Evolutionary conservation across 768 basidiomycete genomes (phyloP).

Genomic region (Mycena filopes): DNA sequence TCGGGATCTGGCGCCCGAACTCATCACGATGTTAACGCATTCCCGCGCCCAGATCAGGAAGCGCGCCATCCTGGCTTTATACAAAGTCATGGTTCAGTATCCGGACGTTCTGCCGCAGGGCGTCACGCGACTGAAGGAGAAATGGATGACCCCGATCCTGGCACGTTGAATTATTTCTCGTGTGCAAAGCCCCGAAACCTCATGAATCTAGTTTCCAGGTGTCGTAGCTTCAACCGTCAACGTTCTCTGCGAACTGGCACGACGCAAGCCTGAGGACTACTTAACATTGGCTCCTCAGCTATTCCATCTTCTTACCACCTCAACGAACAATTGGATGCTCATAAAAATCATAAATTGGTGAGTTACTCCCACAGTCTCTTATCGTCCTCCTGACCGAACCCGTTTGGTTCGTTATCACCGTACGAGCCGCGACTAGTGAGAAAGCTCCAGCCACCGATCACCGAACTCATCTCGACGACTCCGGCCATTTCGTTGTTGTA

Average conservation of each 20-base stretch:
- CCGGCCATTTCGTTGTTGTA: constrained; percentile 95
- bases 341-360: constrained; percentile 97
- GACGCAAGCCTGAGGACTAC: constrained; percentile 82
- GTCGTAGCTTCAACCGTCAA: constrained; percentile 96
- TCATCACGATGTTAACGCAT: constrained; percentile 89
- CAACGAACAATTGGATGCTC: constrained; percentile 99
- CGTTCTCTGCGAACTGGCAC: constrained; percentile 91
- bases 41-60: constrained; percentile 91
- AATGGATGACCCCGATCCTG: constrained; percentile 82
- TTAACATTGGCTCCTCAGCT: constrained; percentile 90
- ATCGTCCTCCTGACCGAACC: constrained; percentile 22
- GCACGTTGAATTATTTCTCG: constrained; percentile 47
- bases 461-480: constrained; percentile 94
- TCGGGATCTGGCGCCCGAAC: constrained; percentile 88
- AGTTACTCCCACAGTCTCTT: constrained; percentile 42
- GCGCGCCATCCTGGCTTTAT: constrained; percentile 86
- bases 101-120: constrained; percentile 80
- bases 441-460: constrained; percentile 94
- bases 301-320: constrained; percentile 92
- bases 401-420: constrained; percentile 93
- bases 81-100: constrained; percentile 83
- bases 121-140: constrained; percentile 79
- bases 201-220: constrained; percentile 53
- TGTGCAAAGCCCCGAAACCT: constrained; percentile 1
- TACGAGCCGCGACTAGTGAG: constrained; percentile 93